Evolutionary conservation across 805 yeast species (phyloP).

Genomic region (Komagataella mondaviorum): DNA sequence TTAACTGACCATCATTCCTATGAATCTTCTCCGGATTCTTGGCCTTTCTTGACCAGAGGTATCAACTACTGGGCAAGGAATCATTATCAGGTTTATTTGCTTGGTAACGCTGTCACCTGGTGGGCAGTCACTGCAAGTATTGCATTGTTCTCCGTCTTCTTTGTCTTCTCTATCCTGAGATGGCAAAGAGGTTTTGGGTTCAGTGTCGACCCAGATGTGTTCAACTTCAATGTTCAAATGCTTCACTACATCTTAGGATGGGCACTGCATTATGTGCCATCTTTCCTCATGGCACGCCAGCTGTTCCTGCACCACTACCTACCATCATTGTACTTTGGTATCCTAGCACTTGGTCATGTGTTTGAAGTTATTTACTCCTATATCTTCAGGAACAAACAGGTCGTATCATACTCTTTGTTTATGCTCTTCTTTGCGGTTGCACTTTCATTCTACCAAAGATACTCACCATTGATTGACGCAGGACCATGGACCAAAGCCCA

Average conservation of each 20-base stretch:
- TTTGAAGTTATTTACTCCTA: slow-evolving; percentile 18
- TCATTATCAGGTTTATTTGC: slow-evolving; percentile 43
- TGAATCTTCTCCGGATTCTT: slow-evolving; percentile 57
- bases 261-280: slow-evolving; percentile 44
- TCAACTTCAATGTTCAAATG: slow-evolving; percentile 52
- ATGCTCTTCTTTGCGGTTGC: slow-evolving; percentile 34
- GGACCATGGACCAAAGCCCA: slow-evolving; percentile 59
- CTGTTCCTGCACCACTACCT: slow-evolving; percentile 32
- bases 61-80: slow-evolving; percentile 67
- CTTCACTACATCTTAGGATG: slow-evolving; percentile 55
- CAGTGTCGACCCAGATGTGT: slow-evolving; percentile 35
- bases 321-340: slow-evolving; percentile 34
- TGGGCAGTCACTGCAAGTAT: slow-evolving; percentile 52
- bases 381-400: slow-evolving; percentile 22
- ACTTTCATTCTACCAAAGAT: slow-evolving; percentile 39
- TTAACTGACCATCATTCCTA: slow-evolving; percentile 56
- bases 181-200: slow-evolving; percentile 48
- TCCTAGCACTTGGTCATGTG: slow-evolving; percentile 28
- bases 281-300: slow-evolving; percentile 24
- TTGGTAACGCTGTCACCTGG: slow-evolving; percentile 77
- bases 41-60: slow-evolving; percentile 72
- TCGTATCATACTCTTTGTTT: slow-evolving; percentile 29
- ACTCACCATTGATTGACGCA: slow-evolving; percentile 70
- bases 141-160: slow-evolving; percentile 33
- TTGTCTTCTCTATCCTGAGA: slow-evolving; percentile 31